Base-by-base conservation (phyloP, 2,329 filamentous ascomycete species). In the Aspergillus sp. region DNA sequence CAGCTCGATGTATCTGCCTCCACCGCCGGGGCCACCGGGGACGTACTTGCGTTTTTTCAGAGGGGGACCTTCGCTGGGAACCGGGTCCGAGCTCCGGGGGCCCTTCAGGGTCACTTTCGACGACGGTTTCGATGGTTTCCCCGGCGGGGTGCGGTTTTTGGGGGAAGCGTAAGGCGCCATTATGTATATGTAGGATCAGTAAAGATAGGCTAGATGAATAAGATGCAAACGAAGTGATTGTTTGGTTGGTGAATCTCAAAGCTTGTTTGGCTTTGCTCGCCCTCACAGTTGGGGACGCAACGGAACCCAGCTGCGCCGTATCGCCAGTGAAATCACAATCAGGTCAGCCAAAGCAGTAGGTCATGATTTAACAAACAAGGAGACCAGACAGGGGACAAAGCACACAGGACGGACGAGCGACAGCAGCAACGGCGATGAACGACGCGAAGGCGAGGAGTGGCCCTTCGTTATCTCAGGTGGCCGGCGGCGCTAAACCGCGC, bases 21-120 rank as follows among this genome's bases (percentile, higher is more conserved):
- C 92, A 50, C 92, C 92, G 45, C 91, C 92, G 59, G 91, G 89
- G 3, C 92, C 92, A 52, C 92, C 92, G 36, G 94, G 91, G 52
- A 96, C 85, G 78, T 96, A 97, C 76, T 87, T 85, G 66, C 88
- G 84, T 71, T 85, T 86, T 77, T 92, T 92, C 1, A 82, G 82
- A 12, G 89, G 87, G 26, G 88, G 87, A 65, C 90, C 88, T 52
- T 76, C 75, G 50, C 67, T 71, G 53, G 67, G 51, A 47, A 67
- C 65, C 49, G 65, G 66, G 29, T 74, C 69, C 12, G 68, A 67
- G 55, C 57, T 70, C 47, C 69, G 66, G 4, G 72, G 62, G 16
- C 67, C 62, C 62, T 74, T 77, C 47, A 72, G 59, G 22, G 71
- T 63, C 22, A 72, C 64, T 63, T 73, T 75, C 9, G 70, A 63